Evolutionary conservation across 441 rosid genomes (phyloP), one percentile per base, ranked within the genome.

Genomic region (Isatis lusitanica): DNA sequence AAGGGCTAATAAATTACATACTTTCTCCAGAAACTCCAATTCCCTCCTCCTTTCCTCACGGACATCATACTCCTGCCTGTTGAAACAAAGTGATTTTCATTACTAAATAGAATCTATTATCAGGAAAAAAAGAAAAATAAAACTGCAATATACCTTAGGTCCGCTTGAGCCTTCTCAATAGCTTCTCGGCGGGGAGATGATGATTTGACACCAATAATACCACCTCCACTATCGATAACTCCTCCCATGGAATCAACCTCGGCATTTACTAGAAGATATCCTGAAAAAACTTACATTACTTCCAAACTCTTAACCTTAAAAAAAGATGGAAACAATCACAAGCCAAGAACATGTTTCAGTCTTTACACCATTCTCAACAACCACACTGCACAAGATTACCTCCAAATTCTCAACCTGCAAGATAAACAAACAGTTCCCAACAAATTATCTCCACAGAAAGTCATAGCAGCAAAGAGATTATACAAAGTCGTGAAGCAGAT

Each of bases 241-340:
- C 97, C 98, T 78, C 95, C 98, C 98, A 94, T 94, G 84, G 97
- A 90, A 88, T 90, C 97, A 81, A 86, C 90, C 86, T 92, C 98
- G 83, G 98, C 97, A 94, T 92, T 89, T 62, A 71, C 68, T 78
- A 84, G 70, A 84, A 78, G 82, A 76, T 83, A 77, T 70, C 82
- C 87, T 77, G 88, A 7, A 80, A 84, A 9, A 84, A 84, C 85
- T 85, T 85, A 82, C 91, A 86, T 87, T 82, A 21, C 24, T 21
- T 21, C 24, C 93, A 88, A 30, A 30, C 28, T 94, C 85, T 81
- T 85, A 76, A 66, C 78, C 79, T 3, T 12, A 0, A 12, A 38
- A 38, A 38, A 38, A 38, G 13, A 4, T 9, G 4, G 7, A 43
- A 43, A 13, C 2, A 15, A 16, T 46, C 24, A 46, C 51, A 46